phyloP scores from a whole-genome alignment of 164 flowering plant species.

The Tetrastigma voinierianum region DNA sequence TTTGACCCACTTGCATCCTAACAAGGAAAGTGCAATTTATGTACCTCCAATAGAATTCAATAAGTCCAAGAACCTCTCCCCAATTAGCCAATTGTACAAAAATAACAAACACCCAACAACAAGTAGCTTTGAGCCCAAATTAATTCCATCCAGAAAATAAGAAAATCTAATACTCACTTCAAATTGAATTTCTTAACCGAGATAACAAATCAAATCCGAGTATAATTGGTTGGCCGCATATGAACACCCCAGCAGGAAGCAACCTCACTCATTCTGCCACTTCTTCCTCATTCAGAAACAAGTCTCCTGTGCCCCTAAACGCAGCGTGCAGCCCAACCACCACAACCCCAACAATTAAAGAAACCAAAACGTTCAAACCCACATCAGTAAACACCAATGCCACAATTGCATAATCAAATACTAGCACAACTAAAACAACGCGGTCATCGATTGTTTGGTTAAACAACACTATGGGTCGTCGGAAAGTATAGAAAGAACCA shows the following conservation, averaged over 20 bases:
- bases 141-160: too few species aligned
- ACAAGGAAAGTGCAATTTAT: too few species aligned
- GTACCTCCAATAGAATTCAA: too few species aligned
- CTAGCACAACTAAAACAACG: conserved; percentile 17
- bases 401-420: conserved; percentile 26
- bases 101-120: not conserved
- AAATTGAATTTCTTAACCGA: not conserved
- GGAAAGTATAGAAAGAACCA: conserved; percentile 39
- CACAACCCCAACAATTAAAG: conserved; percentile 25
- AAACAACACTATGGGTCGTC: conserved; percentile 29
- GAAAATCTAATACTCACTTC: not conserved
- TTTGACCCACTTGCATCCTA: too few species aligned
- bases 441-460: conserved; percentile 24
- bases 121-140: too few species aligned
- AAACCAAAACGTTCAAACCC: conserved; percentile 34
- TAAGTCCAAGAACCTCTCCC: too few species aligned
- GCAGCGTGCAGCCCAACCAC: conserved; percentile 32
- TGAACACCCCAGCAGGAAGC: conserved; percentile 29
- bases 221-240: conserved; percentile 12
- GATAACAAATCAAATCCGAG: conserved; percentile 17
- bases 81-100: not conserved
- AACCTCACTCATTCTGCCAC: conserved; percentile 38
- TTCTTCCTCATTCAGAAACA: conserved; percentile 31
- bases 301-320: conserved; percentile 26
- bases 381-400: conserved; percentile 31